Evolutionary conservation across 352 stramenopile species (phyloP).

Genomic region (Phytopythium kandeliae): DNA sequence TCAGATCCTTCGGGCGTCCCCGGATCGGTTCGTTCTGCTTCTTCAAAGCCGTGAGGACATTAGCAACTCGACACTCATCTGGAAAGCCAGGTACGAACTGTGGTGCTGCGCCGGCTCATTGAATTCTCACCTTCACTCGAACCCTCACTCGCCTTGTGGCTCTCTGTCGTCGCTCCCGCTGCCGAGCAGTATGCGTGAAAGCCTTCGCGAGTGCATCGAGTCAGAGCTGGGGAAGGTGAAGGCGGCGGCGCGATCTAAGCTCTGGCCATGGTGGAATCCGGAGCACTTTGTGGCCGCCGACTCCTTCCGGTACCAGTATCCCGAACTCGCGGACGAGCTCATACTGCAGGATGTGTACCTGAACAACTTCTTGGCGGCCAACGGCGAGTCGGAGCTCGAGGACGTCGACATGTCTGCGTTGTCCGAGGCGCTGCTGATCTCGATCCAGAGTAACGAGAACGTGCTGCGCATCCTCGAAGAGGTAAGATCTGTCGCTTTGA

Average conservation of each 20-base stretch:
- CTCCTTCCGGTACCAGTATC: constrained; percentile 83
- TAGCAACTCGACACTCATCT: constrained; percentile 58
- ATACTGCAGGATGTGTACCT: constrained; percentile 81
- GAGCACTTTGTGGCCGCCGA: constrained; percentile 84
- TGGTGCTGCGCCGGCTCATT: too few species aligned
- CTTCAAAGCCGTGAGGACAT: constrained; percentile 66
- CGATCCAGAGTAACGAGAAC: constrained; percentile 80
- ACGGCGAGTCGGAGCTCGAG: constrained; percentile 41
- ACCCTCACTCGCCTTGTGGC: neutral
- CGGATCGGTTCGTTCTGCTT: constrained; percentile 50
- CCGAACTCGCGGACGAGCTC: constrained; percentile 63
- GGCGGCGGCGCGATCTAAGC: constrained; percentile 33
- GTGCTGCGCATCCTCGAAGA: constrained; percentile 71
- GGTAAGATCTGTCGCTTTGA: constrained; percentile 14
- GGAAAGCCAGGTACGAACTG: constrained; percentile 32
- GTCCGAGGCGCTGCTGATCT: constrained; percentile 71
- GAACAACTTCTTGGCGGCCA: constrained; percentile 63
- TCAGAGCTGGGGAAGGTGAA: constrained; percentile 67
- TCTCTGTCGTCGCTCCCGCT: neutral
- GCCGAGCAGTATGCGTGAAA: constrained; percentile 42
- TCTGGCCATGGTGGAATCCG: constrained; percentile 73
- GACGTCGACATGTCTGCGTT: constrained; percentile 75
- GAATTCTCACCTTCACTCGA: neutral
- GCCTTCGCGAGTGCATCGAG: constrained; percentile 43
- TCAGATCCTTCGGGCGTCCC: constrained; percentile 54